These are phyloP conservation scores for Fusarium nurragi DNA, from an alignment of 2,329 filamentous ascomycete genomes.

Conservation along the genomic window DNA sequence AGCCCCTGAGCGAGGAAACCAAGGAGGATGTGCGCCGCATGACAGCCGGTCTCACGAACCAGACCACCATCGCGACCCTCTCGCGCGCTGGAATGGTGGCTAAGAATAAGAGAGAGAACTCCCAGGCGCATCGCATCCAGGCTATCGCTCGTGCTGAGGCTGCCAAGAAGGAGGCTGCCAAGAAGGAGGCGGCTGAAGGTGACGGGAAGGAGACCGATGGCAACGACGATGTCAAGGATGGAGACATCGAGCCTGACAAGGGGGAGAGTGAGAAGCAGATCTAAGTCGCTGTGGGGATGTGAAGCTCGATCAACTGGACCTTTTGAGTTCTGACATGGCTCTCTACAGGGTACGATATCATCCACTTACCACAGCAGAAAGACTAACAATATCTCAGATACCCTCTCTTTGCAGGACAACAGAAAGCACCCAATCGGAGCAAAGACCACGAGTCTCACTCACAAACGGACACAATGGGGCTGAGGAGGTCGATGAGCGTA, in stretches of 20 bases:
- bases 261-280: neutral
- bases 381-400: conserved; percentile 1
- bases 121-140: neutral
- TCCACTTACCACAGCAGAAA: neutral
- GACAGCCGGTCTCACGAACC: conserved; percentile 37
- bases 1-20: conserved; percentile 12
- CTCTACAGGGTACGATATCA: neutral
- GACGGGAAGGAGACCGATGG: neutral
- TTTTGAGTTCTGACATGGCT: neutral
- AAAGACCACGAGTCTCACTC: neutral
- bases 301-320: neutral
- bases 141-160: neutral
- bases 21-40: conserved; percentile 33
- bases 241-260: neutral
- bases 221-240: neutral
- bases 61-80: conserved; percentile 37
- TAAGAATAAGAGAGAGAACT: conserved; percentile 25
- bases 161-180: neutral
- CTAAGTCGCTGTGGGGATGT: neutral
- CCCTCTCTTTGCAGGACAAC: neutral
- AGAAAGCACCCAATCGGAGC: neutral
- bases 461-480: neutral
- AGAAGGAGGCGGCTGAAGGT: neutral
- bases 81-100: conserved; percentile 27
- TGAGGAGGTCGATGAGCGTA: neutral